Evolutionary conservation across 2,329 filamentous ascomycete species (phyloP).

Genomic region (Dactylellina leptospora): DNA sequence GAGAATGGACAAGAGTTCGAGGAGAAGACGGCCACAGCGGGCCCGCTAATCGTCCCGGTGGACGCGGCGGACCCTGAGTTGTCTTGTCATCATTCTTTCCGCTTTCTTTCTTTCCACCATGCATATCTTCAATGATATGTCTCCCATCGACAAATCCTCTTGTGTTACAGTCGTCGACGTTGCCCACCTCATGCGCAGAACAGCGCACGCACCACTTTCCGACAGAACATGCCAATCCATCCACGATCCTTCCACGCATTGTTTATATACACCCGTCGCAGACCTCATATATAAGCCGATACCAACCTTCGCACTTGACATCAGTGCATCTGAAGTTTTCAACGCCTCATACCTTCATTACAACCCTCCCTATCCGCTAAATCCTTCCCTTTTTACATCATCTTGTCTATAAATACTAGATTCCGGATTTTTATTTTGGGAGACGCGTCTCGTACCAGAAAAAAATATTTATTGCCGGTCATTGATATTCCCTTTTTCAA

Average conservation of each 20-base stretch:
- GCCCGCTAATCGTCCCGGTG: constrained; percentile 47
- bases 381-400: constrained; percentile 15
- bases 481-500: constrained; percentile 1
- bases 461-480: constrained; percentile 25
- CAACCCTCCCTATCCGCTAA: constrained; percentile 31
- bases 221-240: background rate
- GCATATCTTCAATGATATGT: constrained; percentile 34
- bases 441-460: constrained; percentile 25
- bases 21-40: constrained; percentile 55
- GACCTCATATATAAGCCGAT: constrained; percentile 12
- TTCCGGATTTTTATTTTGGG: constrained; percentile 41
- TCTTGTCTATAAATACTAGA: constrained; percentile 50
- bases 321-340: background rate
- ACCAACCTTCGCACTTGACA: constrained; percentile 9
- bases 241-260: constrained; percentile 3
- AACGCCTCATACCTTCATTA: constrained; percentile 9
- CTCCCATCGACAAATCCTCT: constrained; percentile 13
- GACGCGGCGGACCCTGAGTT: constrained; percentile 48
- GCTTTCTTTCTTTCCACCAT: constrained; percentile 11
- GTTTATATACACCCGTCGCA: constrained; percentile 5
- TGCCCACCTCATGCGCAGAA: constrained; percentile 42
- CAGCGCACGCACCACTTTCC: constrained; percentile 32
- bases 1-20: constrained; percentile 56
- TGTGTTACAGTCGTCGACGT: constrained; percentile 26
- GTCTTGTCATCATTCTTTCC: constrained; percentile 14